Conservation (phyloP, 78 protist genomes). For the Dictyostelium brefeldianum region DNA sequence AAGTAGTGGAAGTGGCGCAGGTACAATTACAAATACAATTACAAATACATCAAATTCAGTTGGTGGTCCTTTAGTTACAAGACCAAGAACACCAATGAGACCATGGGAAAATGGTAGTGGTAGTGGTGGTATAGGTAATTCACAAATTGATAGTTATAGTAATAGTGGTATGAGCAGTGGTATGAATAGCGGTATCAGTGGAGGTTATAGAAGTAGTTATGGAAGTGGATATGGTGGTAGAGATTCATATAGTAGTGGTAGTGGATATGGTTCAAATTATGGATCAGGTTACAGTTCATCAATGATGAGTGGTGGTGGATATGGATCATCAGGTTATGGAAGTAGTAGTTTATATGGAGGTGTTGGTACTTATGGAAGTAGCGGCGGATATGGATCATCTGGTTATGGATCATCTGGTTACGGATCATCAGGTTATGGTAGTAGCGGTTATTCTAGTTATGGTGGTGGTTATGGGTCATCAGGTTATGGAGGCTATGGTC, state of each 20-base stretch:
- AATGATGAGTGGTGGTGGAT: conserved; percentile 26
- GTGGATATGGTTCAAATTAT: conserved; percentile 39
- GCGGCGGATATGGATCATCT: conserved; percentile 29
- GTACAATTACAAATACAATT: not conserved
- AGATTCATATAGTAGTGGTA: conserved; percentile 35
- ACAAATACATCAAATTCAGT: not conserved
- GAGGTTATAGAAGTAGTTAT: conserved; percentile 24
- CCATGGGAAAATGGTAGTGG: conserved; percentile 55
- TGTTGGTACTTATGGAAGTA: not conserved
- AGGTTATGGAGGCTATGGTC: not conserved
- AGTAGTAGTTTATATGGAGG: not conserved
- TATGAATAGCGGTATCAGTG: not conserved
- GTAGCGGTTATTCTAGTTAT: not conserved
- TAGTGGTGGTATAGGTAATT: too few species aligned
- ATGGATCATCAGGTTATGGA: not conserved
- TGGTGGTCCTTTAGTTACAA: conserved; percentile 23
- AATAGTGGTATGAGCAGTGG: conserved; percentile 8
- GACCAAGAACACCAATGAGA: conserved; percentile 74
- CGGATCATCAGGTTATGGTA: conserved; percentile 4
- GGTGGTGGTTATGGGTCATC: not conserved
- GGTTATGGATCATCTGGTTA: conserved; percentile 12
- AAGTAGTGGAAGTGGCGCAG: not conserved
- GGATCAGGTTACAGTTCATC: not conserved
- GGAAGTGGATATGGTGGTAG: conserved; percentile 39
- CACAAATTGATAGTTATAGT: not conserved